Percentiles rank a stretch among this genome's conserved stretches.
phyloP scores from a whole-genome alignment of 2,329 filamentous ascomycete species.

The Alternaria sp. region DNA sequence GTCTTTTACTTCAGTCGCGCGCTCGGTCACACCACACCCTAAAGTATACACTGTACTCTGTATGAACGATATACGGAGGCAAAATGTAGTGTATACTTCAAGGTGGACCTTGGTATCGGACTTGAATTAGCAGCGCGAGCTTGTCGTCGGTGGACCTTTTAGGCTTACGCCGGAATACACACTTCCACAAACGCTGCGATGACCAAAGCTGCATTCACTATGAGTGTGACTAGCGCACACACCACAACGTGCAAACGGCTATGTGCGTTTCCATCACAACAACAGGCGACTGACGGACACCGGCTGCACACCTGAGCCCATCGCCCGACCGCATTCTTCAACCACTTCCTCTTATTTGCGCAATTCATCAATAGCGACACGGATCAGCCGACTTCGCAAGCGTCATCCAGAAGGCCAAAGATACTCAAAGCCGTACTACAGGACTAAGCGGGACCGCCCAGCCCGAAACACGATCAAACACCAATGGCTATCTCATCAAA shows the following conservation, averaged over 20 bases:
- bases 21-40: not conserved
- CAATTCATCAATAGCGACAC: not conserved
- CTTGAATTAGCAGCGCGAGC: not conserved
- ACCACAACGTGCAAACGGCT: not conserved
- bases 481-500: not conserved
- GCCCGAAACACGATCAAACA: not conserved
- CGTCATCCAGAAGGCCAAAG: not conserved
- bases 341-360: no score
- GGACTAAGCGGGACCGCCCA: not conserved
- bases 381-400: not conserved
- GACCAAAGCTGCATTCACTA: not conserved
- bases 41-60: not conserved
- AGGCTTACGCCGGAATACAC: not conserved
- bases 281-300: not conserved
- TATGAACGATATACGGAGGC: not conserved
- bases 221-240: not conserved
- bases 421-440: not conserved
- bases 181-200: not conserved
- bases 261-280: not conserved
- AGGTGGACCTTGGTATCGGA: not conserved
- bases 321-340: not conserved
- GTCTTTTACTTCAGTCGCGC: not conserved
- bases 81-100: not conserved
- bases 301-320: not conserved
- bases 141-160: not conserved